A percentile compares a stretch with the other conserved stretches of the same genome.
Conservation (phyloP, 495 filamentous ascomycete species). For the Lasiosphaeria hispida region DNA sequence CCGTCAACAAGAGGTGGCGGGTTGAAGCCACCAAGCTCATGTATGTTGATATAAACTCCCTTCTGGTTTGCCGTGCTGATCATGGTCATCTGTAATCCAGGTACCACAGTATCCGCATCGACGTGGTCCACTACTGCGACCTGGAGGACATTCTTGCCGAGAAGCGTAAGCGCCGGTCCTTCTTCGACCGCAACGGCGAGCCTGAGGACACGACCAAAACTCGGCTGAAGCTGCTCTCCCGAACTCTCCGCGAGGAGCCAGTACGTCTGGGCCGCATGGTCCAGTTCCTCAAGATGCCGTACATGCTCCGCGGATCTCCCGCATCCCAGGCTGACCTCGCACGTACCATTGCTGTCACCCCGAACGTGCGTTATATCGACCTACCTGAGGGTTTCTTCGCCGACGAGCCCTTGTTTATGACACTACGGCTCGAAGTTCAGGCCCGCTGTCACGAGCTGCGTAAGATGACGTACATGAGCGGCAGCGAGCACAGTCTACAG, state of each 20-base stretch:
- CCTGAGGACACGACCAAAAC: conserved; percentile 73
- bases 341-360: conserved; percentile 78
- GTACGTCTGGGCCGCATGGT: conserved; percentile 62
- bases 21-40: conserved; percentile 52
- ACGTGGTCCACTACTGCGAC: conserved; percentile 91
- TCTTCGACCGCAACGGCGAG: conserved; percentile 71
- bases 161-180: conserved; percentile 70
- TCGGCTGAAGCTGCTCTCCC: conserved; percentile 73
- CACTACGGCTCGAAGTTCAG: conserved; percentile 79
- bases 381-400: conserved; percentile 82
- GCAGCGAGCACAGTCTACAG: conserved; percentile 75
- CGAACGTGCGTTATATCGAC: conserved; percentile 85
- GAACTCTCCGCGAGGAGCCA: conserved; percentile 72
- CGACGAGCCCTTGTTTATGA: conserved; percentile 70
- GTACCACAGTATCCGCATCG: conserved; percentile 87
- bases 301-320: conserved; percentile 83
- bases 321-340: conserved; percentile 75
- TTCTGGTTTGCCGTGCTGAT: conserved; percentile 5
- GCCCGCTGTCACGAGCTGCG: conserved; percentile 77
- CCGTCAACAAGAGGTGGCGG: conserved; percentile 73
- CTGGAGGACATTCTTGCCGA: conserved; percentile 76
- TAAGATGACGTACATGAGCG: conserved; percentile 80
- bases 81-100: conserved; percentile 39
- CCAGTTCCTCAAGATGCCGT: conserved; percentile 82
- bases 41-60: conserved; percentile 43